Conservation (phyloP, 106 monocot species). For the Posidonia australis region DNA sequence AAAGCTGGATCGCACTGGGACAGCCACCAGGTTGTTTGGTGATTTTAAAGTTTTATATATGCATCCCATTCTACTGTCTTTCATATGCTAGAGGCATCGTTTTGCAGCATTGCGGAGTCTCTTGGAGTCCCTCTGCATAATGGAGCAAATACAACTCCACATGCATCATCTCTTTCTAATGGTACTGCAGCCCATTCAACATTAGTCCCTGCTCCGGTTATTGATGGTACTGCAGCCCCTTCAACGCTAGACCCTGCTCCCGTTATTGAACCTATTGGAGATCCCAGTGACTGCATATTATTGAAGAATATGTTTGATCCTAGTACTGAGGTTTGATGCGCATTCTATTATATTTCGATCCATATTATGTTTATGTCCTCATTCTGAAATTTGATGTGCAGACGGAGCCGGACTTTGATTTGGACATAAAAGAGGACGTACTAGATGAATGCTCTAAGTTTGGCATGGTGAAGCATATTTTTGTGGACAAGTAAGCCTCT, state of each 20-base stretch:
- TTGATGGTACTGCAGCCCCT: neutral
- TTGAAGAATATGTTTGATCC: conserved; percentile 32
- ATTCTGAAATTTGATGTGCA: conserved; percentile 14
- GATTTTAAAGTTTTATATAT: neutral
- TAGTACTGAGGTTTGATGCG: conserved; percentile 13
- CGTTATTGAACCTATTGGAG: conserved; percentile 6
- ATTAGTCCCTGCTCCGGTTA: neutral
- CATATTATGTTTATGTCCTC: neutral
- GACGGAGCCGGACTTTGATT: conserved; percentile 28
- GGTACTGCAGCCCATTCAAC: neutral
- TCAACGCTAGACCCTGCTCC: neutral
- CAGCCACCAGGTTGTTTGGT: conserved; percentile 9
- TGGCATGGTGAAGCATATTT: conserved; percentile 22
- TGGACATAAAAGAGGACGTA: conserved; percentile 29
- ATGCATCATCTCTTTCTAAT: neutral
- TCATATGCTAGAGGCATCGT: neutral
- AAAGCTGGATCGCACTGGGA: conserved; percentile 21
- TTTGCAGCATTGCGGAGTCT: conserved; percentile 14
- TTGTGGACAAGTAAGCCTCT: conserved; percentile 19
- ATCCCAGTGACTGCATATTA: conserved; percentile 20
- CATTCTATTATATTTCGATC: neutral
- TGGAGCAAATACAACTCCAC: conserved; percentile 4
- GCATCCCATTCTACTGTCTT: no score
- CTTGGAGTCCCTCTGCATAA: conserved; percentile 10
- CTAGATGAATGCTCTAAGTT: conserved; percentile 27